These are phyloP conservation scores for Prototheca wickerhamii DNA, from an alignment of 163 green algal species.

Conservation along the genomic window DNA sequence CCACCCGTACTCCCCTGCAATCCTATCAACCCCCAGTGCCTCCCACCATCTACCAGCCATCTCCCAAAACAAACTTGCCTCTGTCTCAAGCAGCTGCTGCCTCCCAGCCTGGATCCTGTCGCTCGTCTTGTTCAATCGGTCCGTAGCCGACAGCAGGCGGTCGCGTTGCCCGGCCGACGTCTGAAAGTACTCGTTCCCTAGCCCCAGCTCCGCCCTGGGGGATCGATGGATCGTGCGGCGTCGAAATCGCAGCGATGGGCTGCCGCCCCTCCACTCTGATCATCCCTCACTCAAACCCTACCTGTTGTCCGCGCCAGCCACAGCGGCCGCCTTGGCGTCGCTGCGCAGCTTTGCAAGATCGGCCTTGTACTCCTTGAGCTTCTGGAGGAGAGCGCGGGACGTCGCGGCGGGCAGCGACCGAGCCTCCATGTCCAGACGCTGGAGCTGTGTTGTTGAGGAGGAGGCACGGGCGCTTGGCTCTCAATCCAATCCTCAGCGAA, in stretches of 20 bases:
- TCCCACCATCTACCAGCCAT: not conserved
- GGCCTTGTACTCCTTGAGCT: constrained; percentile 74
- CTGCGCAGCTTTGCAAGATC: constrained; percentile 53
- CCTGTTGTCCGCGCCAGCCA: not conserved
- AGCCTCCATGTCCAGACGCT: constrained; percentile 85
- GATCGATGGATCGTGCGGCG: too few species aligned
- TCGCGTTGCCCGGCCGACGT: constrained; percentile 69
- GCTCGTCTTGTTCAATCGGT: constrained; percentile 65
- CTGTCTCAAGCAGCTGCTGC: constrained; percentile 82
- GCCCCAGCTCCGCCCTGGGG: constrained; percentile 53
- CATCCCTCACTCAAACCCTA: too few species aligned
- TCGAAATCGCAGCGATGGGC: too few species aligned
- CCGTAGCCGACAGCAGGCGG: constrained; percentile 72
- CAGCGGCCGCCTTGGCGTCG: constrained; percentile 5
- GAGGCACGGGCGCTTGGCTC: not conserved
- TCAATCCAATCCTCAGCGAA: not conserved
- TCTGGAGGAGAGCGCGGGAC: constrained; percentile 43
- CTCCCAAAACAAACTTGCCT: constrained; percentile 48
- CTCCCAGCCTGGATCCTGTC: constrained; percentile 77
- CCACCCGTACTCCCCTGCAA: not conserved
- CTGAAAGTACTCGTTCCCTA: constrained; percentile 65
- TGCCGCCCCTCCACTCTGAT: too few species aligned
- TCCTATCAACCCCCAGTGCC: not conserved
- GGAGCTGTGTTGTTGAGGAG: constrained; percentile 46
- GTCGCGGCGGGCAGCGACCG: constrained; percentile 56